These are phyloP conservation scores for Panellus pusillus DNA, from an alignment of 768 basidiomycete genomes.

Conservation along the genomic window DNA sequence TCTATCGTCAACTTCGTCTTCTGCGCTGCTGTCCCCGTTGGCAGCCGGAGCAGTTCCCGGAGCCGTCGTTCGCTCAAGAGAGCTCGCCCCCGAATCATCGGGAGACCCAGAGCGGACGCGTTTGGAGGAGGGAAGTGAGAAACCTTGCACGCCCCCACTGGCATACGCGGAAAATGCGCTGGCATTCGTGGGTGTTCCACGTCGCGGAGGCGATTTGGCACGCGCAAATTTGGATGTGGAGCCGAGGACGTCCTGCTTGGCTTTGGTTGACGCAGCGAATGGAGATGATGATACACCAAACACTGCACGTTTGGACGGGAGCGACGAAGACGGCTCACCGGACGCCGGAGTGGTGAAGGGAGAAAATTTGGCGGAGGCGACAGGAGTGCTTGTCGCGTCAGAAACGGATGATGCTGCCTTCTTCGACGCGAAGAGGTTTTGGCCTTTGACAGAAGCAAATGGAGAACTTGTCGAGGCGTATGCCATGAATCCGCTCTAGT, in stretches of 20 bases:
- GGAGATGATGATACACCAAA: constrained; percentile 20
- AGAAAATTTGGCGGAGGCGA: constrained; percentile 21
- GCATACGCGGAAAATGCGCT: constrained; percentile 67
- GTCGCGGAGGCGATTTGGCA: constrained; percentile 59
- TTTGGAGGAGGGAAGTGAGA: constrained; percentile 52
- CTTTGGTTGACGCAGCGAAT: constrained; percentile 26
- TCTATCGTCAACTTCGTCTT: constrained; percentile 48
- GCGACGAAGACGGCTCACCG: constrained; percentile 18
- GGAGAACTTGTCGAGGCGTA: constrained; percentile 76
- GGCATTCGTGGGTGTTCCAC: constrained; percentile 40
- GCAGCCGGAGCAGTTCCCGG: constrained; percentile 27
- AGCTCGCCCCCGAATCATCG: constrained; percentile 42
- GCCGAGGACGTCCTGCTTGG: constrained; percentile 57
- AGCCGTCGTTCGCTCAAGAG: constrained; percentile 40
- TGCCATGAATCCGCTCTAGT: constrained; percentile 73
- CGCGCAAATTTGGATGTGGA: constrained; percentile 40
- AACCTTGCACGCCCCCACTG: constrained; percentile 46
- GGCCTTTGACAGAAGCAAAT: constrained; percentile 72
- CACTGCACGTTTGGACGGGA: constrained; percentile 21
- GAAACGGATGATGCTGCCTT: constrained; percentile 35
- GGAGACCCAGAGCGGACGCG: constrained; percentile 56
- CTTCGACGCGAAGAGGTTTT: constrained; percentile 49
- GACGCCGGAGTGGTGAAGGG: constrained; percentile 4
- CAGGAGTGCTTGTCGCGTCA: constrained; percentile 29
- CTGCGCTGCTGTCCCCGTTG: constrained; percentile 42